These are phyloP conservation scores for Scopulariopsis brevicaulis DNA, from an alignment of 2,329 filamentous ascomycete species.

Conservation along the genomic window DNA sequence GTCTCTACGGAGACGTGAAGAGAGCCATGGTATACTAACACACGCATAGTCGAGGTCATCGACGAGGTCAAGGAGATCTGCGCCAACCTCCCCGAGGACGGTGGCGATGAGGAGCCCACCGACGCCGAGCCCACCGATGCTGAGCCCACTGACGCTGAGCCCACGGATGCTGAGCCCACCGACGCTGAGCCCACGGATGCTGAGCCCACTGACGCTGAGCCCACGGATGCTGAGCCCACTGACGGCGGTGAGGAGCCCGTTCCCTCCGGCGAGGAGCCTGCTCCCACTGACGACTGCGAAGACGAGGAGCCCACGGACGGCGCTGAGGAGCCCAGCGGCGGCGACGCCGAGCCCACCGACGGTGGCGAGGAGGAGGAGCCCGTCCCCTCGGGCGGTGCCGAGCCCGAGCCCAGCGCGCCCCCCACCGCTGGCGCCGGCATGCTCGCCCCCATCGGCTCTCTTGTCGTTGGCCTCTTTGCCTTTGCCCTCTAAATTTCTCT, in stretches of 20 bases:
- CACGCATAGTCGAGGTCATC: background rate
- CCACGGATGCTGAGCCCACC: background rate
- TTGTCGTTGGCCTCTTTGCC: background rate
- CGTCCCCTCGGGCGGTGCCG: background rate
- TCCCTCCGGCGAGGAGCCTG: background rate
- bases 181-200: background rate
- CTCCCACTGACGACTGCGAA: background rate
- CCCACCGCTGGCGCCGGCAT: background rate
- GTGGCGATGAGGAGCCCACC: background rate
- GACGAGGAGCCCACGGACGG: background rate
- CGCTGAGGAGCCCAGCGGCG: too few relatives aligned
- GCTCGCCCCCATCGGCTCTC: background rate
- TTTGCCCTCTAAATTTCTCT: background rate
- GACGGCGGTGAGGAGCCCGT: background rate
- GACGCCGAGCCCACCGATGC: background rate
- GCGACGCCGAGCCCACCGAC: background rate
- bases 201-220: background rate
- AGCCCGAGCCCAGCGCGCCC: background rate
- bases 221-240: background rate
- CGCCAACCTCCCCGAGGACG: background rate
- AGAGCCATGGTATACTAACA: background rate
- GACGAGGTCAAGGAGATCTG: constrained; percentile 1
- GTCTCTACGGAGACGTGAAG: too few relatives aligned
- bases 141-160: background rate
- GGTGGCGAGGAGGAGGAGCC: background rate